phyloP scores from a whole-genome alignment of 1,284 basidiomycete genomes.

The Serendipita sp. region DNA sequence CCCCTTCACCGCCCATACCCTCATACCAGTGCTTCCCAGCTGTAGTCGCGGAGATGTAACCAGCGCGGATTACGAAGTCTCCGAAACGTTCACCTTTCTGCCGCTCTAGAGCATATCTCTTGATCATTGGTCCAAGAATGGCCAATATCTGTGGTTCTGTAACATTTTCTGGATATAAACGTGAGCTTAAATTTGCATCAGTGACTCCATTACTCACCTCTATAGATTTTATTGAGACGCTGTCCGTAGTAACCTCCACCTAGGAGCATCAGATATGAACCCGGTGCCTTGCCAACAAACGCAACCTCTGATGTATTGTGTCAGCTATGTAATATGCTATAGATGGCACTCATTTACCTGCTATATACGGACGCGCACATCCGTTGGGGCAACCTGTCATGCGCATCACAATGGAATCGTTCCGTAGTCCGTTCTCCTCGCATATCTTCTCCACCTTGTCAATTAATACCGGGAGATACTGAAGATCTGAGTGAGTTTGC shows the following conservation, averaged over 20 bases:
- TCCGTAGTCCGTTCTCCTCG: slow-evolving; percentile 81
- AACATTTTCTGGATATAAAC: slow-evolving; percentile 56
- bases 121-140: slow-evolving; percentile 86
- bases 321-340: slow-evolving; percentile 2
- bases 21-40: slow-evolving; percentile 76
- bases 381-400: slow-evolving; percentile 97
- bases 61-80: slow-evolving; percentile 83
- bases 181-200: not conserved
- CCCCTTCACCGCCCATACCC: slow-evolving; percentile 57
- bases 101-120: slow-evolving; percentile 74
- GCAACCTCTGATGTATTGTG: slow-evolving; percentile 54
- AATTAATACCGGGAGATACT: slow-evolving; percentile 89
- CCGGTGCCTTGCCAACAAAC: slow-evolving; percentile 93
- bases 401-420: slow-evolving; percentile 92
- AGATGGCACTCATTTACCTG: slow-evolving; percentile 32
- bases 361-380: slow-evolving; percentile 88
- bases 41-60: slow-evolving; percentile 69
- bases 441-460: slow-evolving; percentile 94
- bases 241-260: slow-evolving; percentile 92
- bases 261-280: slow-evolving; percentile 87
- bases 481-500: slow-evolving; percentile 11
- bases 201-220: slow-evolving; percentile 32
- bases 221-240: slow-evolving; percentile 85
- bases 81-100: slow-evolving; percentile 87
- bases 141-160: slow-evolving; percentile 88